A percentile compares a stretch with the other conserved stretches of the same genome.
These are phyloP conservation scores for Picochlorum sp. DNA, from an alignment of 139 green algal species.

Conservation along the genomic window DNA sequence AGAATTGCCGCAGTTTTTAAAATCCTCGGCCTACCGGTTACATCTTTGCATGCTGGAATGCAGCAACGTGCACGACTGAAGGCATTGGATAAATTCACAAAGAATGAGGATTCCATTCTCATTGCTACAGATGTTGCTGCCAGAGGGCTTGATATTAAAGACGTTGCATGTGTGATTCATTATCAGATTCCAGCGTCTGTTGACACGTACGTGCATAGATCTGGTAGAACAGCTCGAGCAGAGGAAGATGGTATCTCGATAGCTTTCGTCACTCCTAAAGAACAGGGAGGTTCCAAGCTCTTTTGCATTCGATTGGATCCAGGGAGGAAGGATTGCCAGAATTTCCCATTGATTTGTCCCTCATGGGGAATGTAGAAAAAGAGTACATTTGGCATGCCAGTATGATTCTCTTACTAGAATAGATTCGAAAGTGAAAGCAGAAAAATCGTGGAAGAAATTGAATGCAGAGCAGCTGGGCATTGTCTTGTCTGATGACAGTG, in stretches of 20 bases:
- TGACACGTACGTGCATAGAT: slow-evolving; percentile 95
- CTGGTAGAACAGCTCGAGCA: slow-evolving; percentile 77
- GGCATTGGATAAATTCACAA: slow-evolving; percentile 84
- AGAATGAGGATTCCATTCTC: slow-evolving; percentile 57
- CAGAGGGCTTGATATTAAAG: slow-evolving; percentile 81
- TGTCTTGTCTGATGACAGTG: slow-evolving; percentile 26
- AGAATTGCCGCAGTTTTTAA: slow-evolving; percentile 74
- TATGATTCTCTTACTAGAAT: slow-evolving; percentile 56
- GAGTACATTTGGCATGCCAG: slow-evolving; percentile 39
- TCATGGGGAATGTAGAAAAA: slow-evolving; percentile 25
- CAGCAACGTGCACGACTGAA: slow-evolving; percentile 94
- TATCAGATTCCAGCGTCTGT: slow-evolving; percentile 87
- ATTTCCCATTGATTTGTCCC: slow-evolving; percentile 55
- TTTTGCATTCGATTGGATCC: slow-evolving; percentile 35
- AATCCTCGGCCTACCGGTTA: slow-evolving; percentile 61
- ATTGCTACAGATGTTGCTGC: slow-evolving; percentile 96
- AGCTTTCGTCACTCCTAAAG: slow-evolving; percentile 63
- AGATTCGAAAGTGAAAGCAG: slow-evolving; percentile 48
- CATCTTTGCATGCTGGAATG: slow-evolving; percentile 58
- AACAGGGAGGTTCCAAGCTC: slow-evolving; percentile 49
- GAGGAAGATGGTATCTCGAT: slow-evolving; percentile 60
- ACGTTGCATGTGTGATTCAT: slow-evolving; percentile 70
- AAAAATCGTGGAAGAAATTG: slow-evolving; percentile 41
- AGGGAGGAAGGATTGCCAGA: slow-evolving; percentile 28
- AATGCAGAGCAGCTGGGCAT: slow-evolving; percentile 42